Percentiles rank a stretch among this genome's conserved stretches.
Evolutionary conservation across 2,329 filamentous ascomycete species (phyloP).

Genomic region (Fusarium foetens): DNA sequence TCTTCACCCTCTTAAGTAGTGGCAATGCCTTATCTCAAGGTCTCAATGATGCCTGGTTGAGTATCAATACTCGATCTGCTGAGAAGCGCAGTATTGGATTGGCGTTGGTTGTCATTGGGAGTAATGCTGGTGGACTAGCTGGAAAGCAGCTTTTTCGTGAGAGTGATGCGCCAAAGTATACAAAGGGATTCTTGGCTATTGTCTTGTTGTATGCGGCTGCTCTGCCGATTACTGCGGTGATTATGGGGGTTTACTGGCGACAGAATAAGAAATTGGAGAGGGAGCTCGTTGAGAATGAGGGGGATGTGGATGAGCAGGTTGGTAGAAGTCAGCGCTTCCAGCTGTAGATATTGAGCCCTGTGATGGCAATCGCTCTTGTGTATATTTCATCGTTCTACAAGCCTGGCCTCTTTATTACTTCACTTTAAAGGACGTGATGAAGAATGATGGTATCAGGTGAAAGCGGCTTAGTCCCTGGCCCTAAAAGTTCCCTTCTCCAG

Average conservation of each 20-base stretch:
- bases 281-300: not conserved
- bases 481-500: not conserved
- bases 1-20: slow-evolving; percentile 30
- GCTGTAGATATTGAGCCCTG: not conserved
- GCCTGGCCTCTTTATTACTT: not conserved
- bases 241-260: slow-evolving; percentile 39
- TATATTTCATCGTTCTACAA: not conserved
- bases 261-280: slow-evolving; percentile 29
- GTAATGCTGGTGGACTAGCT: slow-evolving; percentile 38
- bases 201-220: slow-evolving; percentile 27
- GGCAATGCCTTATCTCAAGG: slow-evolving; percentile 39
- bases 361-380: too few relatives aligned
- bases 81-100: slow-evolving; percentile 36
- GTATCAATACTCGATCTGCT: slow-evolving; percentile 29
- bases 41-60: slow-evolving; percentile 42
- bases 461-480: not conserved
- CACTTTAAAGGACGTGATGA: not conserved
- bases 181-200: slow-evolving; percentile 28
- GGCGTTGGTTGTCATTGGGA: slow-evolving; percentile 40
- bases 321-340: not conserved
- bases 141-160: slow-evolving; percentile 41
- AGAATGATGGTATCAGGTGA: too few relatives aligned
- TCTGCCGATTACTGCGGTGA: slow-evolving; percentile 24
- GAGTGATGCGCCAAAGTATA: slow-evolving; percentile 36
- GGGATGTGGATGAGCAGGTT: not conserved